Base-by-base conservation (phyloP, 306 rosid species). In the Fragaria nilgerrensis region DNA sequence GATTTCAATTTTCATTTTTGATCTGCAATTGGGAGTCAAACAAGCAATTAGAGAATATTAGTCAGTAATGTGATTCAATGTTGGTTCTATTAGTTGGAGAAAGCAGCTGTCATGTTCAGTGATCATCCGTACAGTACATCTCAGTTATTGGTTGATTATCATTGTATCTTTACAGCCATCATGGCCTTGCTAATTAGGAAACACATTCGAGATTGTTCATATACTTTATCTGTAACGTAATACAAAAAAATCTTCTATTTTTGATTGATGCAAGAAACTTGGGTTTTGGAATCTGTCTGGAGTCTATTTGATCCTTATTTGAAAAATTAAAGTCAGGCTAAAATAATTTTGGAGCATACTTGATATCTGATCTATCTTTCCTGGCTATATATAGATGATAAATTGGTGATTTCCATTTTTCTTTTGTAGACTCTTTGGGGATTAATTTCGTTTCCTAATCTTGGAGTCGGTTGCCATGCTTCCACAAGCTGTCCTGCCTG, bases 401-500 rank as follows among this genome's bases (percentile, higher is more conserved):
- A 32, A 39, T 53, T 39, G 32, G 12, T 72, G 55, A n/a, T 49
- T 56, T 32, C 0, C 56, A n/a, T 50, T 13, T 37, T 80, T 16
- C 20, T 61, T 59, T 76, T 39, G 55, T 76, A 68, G 44, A 41
- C 63, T 43, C 1, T 0, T 23, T n/a, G 22, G 1, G 2, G 71
- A 75, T 5, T 4, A 37, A 64, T 11, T 68, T 12, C 0, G 36
- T 29, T 61, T 68, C 61, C 49, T 48, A 56, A 64, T 9, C 8
- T 62, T 53, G 56, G 27, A 53, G 47, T 32, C 2, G 27, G 70
- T 43, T 12, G 37, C 61, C 34, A 86, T 86, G 89, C 9, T 0
- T 72, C 75, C 73, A 58, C 82, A 78, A 50, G 47, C 77, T 37
- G 66, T 75, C 49, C 25, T 56, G 13, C 17, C 68, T 14, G 59